phyloP scores from a whole-genome alignment of 106 monocot species.

The Xerophyta viscosa region DNA sequence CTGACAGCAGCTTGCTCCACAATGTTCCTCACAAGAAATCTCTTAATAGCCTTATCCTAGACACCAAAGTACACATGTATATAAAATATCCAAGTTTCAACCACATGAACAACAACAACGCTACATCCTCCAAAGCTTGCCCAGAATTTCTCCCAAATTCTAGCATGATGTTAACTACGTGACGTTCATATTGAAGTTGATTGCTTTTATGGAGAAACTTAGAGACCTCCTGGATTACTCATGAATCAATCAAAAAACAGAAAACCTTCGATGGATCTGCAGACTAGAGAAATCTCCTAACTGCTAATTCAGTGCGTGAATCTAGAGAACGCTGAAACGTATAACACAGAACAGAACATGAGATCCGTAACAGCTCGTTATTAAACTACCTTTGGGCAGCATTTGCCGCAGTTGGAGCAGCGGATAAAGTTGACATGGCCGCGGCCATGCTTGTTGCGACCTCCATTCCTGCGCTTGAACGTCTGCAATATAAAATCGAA shows the following conservation, averaged over 20 bases:
- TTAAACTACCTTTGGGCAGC: slow-evolving; percentile 48
- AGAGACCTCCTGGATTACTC: neutral
- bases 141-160: neutral
- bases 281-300: too few species aligned
- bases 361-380: neutral
- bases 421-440: slow-evolving; percentile 76
- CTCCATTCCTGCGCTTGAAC: slow-evolving; percentile 78
- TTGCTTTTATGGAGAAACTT: neutral
- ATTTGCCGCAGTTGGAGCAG: slow-evolving; percentile 81
- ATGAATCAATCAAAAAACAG: too few species aligned
- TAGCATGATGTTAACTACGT: neutral
- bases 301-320: too few species aligned
- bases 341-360: neutral
- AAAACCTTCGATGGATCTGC: too few species aligned
- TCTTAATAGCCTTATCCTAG: slow-evolving; percentile 67
- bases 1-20: slow-evolving; percentile 60
- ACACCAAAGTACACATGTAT: neutral
- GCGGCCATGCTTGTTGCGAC: slow-evolving; percentile 79
- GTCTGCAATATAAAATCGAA: slow-evolving; percentile 34
- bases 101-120: neutral
- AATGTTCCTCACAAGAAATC: slow-evolving; percentile 47
- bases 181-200: too few species aligned
- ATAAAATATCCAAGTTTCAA: neutral
- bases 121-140: neutral
- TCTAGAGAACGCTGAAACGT: neutral